These are phyloP conservation scores for Trapa incisa DNA, from an alignment of 345 rosid species.

Conservation along the genomic window DNA sequence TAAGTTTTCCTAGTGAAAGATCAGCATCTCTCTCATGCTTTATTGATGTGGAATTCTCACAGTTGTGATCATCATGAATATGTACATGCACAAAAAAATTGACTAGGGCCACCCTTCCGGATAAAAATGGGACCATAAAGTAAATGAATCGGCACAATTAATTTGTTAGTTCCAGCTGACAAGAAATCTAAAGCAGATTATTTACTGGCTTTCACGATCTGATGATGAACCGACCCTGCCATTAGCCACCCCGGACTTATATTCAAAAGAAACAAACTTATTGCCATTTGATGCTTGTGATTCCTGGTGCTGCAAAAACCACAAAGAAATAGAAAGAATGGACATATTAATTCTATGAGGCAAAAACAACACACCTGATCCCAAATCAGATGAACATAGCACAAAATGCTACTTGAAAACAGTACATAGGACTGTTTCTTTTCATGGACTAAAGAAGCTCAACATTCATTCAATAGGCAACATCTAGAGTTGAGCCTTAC, in stretches of 20 bases:
- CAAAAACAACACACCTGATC: too few species aligned
- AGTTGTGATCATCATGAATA: neutral
- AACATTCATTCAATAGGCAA: too few species aligned
- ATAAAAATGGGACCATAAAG: neutral
- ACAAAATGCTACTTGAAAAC: slow-evolving; percentile 1
- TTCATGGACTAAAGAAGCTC: too few species aligned
- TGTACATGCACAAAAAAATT: neutral
- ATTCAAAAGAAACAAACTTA: slow-evolving; percentile 64
- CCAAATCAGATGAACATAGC: too few species aligned
- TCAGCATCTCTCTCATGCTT: neutral
- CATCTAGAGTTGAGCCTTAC: too few species aligned
- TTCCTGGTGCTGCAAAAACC: too few species aligned
- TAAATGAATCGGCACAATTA: neutral
- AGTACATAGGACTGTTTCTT: neutral
- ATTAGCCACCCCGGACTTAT: slow-evolving; percentile 86
- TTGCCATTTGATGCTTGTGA: too few species aligned
- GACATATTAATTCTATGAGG: too few species aligned
- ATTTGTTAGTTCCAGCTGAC: neutral
- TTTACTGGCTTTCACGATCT: slow-evolving; percentile 97
- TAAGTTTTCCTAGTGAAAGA: neutral
- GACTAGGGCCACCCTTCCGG: neutral
- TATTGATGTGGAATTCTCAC: neutral
- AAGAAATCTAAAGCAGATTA: slow-evolving; percentile 10
- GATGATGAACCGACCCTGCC: slow-evolving; percentile 92
- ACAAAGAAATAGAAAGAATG: too few species aligned